Evolutionary conservation across 1,284 basidiomycete species (phyloP), one percentile per base, ranked within the genome.

Genomic region (Wolfiporia cocos): DNA sequence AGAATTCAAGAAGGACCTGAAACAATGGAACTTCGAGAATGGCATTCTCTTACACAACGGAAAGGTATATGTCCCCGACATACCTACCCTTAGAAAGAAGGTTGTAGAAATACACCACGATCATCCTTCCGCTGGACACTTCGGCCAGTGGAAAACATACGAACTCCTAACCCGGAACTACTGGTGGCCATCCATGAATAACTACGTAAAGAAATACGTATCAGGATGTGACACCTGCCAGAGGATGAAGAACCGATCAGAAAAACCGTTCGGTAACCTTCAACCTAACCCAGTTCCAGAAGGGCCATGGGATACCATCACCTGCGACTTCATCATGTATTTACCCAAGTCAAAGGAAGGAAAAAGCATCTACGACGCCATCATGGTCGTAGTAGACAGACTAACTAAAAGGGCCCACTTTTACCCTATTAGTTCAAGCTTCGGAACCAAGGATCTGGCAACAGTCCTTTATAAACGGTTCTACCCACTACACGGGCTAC

Each of bases 291-390:
- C 65, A 51, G 45, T 48, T 43, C 19, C 52, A 41, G 1, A 46
- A 34, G 39, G 60, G 4, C 65, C 66, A 2, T 71, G 64, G 64
- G 22, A 22, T 2, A 52, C 49, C 0, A 56, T 71, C 29, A 58
- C 62, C 0, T 63, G 68, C 59, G 66, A 70, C 43, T 50, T 58
- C 41, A 67, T 72, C 37, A 57, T 55, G 9, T 50, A 59, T 18
- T 52, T 70, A 0, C 68, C 66, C 1, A 5, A 12, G 1, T 65
- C 61, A 7, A 57, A 57, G 0, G 64, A 46, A 42, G 53, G 67
- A 28, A 28, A 28, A 7, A 28, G 14, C 7, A 28, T 28, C n/a
- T n/a, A n/a, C n/a, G n/a, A n/a, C 43, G 43, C 59, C 2, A 66
- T 70, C 34, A 51, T 65, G 18, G 66, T 71, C 3, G 44, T 70